phyloP scores from a whole-genome alignment of 176 grass and related monocot species.

The Bonia amplexicaulis region DNA sequence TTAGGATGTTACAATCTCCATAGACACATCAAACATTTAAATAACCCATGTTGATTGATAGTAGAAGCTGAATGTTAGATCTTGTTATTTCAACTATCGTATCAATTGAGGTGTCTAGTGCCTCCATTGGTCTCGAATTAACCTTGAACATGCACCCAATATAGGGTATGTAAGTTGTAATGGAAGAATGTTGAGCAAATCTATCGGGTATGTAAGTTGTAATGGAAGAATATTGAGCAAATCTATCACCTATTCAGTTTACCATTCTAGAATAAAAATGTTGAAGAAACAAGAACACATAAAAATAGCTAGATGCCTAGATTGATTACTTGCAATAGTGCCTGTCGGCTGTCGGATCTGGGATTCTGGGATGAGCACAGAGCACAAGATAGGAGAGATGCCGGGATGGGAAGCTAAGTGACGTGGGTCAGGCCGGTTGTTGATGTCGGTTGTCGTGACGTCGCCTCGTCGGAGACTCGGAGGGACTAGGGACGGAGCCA shows the following conservation, averaged over 20 bases:
- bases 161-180: neutral
- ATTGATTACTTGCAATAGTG: slow-evolving; percentile 16
- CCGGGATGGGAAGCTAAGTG: too few species aligned
- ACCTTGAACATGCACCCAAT: neutral
- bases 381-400: too few species aligned
- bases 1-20: neutral
- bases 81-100: neutral
- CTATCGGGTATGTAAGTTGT: neutral
- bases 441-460: too few species aligned
- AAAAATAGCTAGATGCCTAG: neutral
- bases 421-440: too few species aligned
- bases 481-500: too few species aligned
- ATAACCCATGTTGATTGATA: too few species aligned
- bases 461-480: too few species aligned
- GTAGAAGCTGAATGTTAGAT: neutral
- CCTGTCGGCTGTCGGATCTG: too few species aligned
- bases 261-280: neutral
- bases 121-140: neutral
- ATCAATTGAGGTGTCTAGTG: neutral
- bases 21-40: neutral
- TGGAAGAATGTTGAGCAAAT: neutral
- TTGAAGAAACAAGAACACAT: neutral
- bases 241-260: neutral
- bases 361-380: too few species aligned
- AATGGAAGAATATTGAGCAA: neutral